Percentiles rank a stretch among this genome's conserved stretches.
These are phyloP conservation scores for Yarrowia sp. DNA, from an alignment of 805 yeast genomes.

Conservation along the genomic window DNA sequence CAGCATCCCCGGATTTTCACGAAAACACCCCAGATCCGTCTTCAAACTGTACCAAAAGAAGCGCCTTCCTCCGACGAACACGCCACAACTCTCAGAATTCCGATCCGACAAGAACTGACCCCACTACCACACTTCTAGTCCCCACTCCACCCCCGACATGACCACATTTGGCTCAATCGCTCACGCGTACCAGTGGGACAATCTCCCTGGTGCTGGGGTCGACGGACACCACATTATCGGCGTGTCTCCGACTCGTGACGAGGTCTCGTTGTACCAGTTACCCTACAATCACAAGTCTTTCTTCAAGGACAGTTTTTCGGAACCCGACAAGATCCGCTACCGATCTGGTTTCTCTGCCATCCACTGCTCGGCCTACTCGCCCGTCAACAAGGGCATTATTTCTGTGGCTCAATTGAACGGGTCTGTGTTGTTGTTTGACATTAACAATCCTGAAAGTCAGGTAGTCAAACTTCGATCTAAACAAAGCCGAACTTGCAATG, in stretches of 20 bases:
- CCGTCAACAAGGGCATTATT: conserved; percentile 44
- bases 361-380: conserved; percentile 64
- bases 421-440: conserved; percentile 58
- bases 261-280: conserved; percentile 53
- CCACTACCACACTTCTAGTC: neutral
- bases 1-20: neutral
- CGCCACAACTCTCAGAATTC: neutral
- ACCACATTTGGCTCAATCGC: conserved; percentile 58
- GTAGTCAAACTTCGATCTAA: conserved; percentile 53
- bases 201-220: conserved; percentile 35
- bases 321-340: conserved; percentile 27
- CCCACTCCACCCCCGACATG: neutral
- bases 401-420: conserved; percentile 80
- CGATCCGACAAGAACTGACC: neutral
- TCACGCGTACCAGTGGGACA: conserved; percentile 61
- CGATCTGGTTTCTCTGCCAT: conserved; percentile 61
- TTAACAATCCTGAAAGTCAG: conserved; percentile 41
- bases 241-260: conserved; percentile 78
- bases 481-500: conserved; percentile 71
- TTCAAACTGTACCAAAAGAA: neutral
- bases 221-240: conserved; percentile 59
- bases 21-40: neutral
- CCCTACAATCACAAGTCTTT: conserved; percentile 25
- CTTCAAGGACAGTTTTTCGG: neutral
- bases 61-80: neutral